phyloP scores from a whole-genome alignment of 257 asterid species.

The Prunella vulgaris region DNA sequence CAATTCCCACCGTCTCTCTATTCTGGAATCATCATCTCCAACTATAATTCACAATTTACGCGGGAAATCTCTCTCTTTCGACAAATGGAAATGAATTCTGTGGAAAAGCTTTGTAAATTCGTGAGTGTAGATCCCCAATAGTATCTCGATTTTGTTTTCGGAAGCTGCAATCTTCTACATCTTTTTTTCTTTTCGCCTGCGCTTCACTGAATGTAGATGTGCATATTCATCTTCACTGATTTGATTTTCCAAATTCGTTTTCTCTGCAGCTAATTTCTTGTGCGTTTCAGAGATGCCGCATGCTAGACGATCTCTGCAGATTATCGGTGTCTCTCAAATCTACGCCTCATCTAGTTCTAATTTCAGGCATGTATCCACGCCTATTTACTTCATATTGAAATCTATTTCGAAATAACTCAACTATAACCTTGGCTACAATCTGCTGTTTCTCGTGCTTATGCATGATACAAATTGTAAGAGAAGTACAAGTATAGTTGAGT shows the following conservation, averaged over 20 bases:
- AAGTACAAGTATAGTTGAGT: not conserved
- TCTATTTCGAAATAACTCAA: not conserved
- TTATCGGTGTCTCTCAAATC: conserved; percentile 54
- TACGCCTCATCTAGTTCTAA: conserved; percentile 41
- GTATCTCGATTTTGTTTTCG: not conserved
- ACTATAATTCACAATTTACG: conserved; percentile 13
- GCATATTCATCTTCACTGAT: conserved; percentile 7
- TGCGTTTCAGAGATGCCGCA: conserved; percentile 76
- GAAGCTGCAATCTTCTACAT: not conserved
- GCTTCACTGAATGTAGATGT: not conserved
- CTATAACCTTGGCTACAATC: conserved; percentile 1
- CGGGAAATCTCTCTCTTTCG: conserved; percentile 14
- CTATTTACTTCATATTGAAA: not conserved
- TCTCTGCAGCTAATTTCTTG: conserved; percentile 57
- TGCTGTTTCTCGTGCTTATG: not conserved
- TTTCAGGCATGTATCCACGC: conserved; percentile 47
- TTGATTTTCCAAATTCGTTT: not conserved
- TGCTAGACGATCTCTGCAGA: conserved; percentile 63
- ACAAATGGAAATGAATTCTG: conserved; percentile 47
- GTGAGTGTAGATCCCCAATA: conserved; percentile 35
- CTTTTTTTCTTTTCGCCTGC: not conserved
- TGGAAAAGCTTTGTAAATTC: conserved; percentile 44
- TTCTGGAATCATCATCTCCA: not conserved
- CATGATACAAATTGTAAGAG: not conserved
- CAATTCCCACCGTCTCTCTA: not conserved